These are phyloP conservation scores for Elongisporangium undulatum DNA, from an alignment of 352 stramenopile species.

Conservation along the genomic window DNA sequence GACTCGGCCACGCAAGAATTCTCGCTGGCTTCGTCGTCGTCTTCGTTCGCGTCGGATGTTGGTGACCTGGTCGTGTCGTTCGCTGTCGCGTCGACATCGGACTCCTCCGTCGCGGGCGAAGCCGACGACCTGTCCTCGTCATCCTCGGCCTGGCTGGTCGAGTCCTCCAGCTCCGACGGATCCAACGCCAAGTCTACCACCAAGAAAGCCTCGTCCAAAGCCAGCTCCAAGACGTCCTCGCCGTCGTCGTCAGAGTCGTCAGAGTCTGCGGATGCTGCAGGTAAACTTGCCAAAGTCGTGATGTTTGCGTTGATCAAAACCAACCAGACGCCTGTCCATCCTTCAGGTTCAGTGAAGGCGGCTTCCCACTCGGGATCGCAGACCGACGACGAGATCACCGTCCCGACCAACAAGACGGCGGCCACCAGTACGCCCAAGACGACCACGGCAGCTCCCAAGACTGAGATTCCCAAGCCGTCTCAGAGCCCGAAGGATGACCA, in stretches of 20 bases:
- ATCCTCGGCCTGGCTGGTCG: background rate
- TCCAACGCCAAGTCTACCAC: background rate
- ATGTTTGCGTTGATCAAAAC: background rate
- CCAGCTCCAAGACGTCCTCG: background rate
- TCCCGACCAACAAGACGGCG: background rate
- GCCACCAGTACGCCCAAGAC: no score
- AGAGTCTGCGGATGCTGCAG: background rate
- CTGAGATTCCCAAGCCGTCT: background rate
- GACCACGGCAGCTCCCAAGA: background rate
- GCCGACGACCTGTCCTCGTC: background rate
- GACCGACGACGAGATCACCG: background rate
- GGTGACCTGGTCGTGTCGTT: background rate
- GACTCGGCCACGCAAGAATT: background rate
- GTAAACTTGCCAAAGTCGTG: background rate
- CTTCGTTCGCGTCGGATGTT: background rate
- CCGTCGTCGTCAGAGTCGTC: background rate
- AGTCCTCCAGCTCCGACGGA: background rate
- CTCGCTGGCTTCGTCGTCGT: background rate
- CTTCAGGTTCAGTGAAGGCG: background rate
- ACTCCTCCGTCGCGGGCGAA: background rate
- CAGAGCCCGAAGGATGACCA: background rate
- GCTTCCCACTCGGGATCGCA: background rate
- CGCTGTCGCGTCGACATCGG: background rate
- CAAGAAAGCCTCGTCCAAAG: background rate
- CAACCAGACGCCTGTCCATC: background rate